These are phyloP conservation scores for Colletotrichum salicis DNA, from an alignment of 2,329 filamentous ascomycete species.

Conservation along the genomic window DNA sequence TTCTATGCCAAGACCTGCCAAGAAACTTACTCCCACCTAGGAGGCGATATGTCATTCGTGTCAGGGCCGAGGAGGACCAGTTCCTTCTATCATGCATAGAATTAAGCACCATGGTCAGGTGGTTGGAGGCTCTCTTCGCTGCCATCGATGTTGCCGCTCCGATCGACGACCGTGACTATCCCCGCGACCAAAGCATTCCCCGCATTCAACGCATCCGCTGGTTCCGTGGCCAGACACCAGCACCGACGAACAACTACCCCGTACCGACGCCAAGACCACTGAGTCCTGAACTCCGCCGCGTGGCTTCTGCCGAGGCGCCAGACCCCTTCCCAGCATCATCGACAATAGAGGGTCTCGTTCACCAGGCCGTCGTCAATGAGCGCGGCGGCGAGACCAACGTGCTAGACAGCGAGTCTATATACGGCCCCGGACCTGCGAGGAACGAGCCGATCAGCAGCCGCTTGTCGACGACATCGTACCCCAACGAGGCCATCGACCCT, in stretches of 20 bases:
- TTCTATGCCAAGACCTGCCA: conserved; percentile 28
- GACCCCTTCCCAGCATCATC: conserved; percentile 25
- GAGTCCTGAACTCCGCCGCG: conserved; percentile 10
- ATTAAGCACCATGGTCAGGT: conserved; percentile 73
- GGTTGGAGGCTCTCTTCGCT: conserved; percentile 76
- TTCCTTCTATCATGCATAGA: conserved; percentile 75
- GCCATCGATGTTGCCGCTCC: conserved; percentile 77
- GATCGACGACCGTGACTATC: conserved; percentile 76
- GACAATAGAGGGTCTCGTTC: conserved; percentile 6
- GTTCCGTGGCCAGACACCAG: conserved; percentile 53
- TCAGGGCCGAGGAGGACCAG: conserved; percentile 79
- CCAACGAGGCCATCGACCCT: conserved; percentile 57
- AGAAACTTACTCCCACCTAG: conserved; percentile 45
- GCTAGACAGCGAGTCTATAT: conserved; percentile 16
- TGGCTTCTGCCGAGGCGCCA: conserved; percentile 8
- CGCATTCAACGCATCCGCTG: conserved; percentile 64
- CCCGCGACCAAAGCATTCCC: conserved; percentile 70
- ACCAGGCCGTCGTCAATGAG: conserved; percentile 29
- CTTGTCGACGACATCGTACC: conserved; percentile 57
- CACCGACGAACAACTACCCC: conserved; percentile 40
- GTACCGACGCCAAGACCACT: conserved; percentile 33
- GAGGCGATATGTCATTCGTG: conserved; percentile 74
- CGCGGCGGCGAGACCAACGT: conserved; percentile 3
- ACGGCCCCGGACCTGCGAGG: conserved; percentile 34
- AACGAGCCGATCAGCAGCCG: conserved; percentile 45